Evolutionary conservation across 2,329 filamentous ascomycete genomes (phyloP).

Genomic region (Colletotrichum higginsianum): DNA sequence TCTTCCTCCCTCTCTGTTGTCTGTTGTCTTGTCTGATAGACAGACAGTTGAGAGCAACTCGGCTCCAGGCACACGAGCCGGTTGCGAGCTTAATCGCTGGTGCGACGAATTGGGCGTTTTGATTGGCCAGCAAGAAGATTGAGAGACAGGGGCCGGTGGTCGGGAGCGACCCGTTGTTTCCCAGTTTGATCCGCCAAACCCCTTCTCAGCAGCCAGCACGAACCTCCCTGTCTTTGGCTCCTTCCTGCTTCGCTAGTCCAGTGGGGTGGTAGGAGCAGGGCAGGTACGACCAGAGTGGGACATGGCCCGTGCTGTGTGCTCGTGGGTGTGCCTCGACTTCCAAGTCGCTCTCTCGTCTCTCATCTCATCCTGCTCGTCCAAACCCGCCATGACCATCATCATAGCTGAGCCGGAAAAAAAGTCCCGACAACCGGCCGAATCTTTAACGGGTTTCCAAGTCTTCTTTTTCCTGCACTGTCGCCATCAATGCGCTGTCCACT

Average conservation of each 20-base stretch:
- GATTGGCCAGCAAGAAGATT: constrained; percentile 24
- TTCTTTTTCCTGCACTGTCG: not conserved
- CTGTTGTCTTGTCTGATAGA: not conserved
- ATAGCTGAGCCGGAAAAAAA: constrained; percentile 14
- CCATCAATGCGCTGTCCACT: not conserved
- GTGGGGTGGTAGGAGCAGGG: too few relatives aligned
- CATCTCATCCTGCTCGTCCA: not conserved
- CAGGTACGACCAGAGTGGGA: not conserved
- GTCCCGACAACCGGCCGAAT: not conserved
- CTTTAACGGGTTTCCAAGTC: not conserved
- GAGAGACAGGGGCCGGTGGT: constrained; percentile 25
- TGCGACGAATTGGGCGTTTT: constrained; percentile 22
- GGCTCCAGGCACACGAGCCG: constrained; percentile 39
- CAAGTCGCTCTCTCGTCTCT: too few relatives aligned
- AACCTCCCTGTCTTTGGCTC: not conserved
- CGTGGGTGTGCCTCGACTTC: not conserved
- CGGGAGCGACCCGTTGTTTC: constrained; percentile 41
- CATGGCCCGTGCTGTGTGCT: constrained; percentile 5
- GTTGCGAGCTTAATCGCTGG: constrained; percentile 38
- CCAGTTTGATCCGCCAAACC: constrained; percentile 21
- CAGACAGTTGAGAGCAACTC: not conserved
- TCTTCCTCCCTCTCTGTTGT: too few relatives aligned
- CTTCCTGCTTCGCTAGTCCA: not conserved
- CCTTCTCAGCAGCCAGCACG: constrained; percentile 16
- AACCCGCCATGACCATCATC: constrained; percentile 19